These are phyloP conservation scores for Ceratorhiza oryzae-sativae DNA, from an alignment of 1,284 basidiomycete species.

Conservation along the genomic window DNA sequence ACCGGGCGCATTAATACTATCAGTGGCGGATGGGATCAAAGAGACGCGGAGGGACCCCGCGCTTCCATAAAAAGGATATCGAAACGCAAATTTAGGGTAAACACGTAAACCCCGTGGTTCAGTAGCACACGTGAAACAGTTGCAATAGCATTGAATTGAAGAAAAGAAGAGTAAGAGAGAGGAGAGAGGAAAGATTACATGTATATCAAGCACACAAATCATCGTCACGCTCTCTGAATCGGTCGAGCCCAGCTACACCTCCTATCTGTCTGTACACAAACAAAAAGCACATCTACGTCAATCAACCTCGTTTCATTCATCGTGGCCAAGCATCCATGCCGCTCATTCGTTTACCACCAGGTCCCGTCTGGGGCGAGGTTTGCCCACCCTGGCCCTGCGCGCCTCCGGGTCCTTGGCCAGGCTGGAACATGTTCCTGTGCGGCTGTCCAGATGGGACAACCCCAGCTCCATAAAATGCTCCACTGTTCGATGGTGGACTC, in stretches of 20 bases:
- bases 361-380: slow-evolving; percentile 47
- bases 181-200: slow-evolving; percentile 5
- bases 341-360: slow-evolving; percentile 68
- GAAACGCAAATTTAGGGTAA: neutral
- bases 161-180: neutral
- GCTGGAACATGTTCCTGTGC: slow-evolving; percentile 66
- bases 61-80: neutral
- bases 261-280: slow-evolving; percentile 38
- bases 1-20: neutral
- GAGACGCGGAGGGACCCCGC: neutral
- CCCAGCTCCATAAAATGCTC: slow-evolving; percentile 72
- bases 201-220: slow-evolving; percentile 3
- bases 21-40: neutral
- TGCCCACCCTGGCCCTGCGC: slow-evolving; percentile 23
- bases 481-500: slow-evolving; percentile 57
- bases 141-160: neutral
- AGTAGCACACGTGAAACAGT: neutral
- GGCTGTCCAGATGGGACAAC: slow-evolving; percentile 62
- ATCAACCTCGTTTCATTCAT: slow-evolving; percentile 52
- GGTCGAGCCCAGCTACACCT: neutral
- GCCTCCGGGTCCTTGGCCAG: slow-evolving; percentile 31
- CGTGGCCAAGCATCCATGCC: slow-evolving; percentile 79
- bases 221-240: slow-evolving; percentile 3
- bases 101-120: neutral
- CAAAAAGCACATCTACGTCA: slow-evolving; percentile 46